Base-by-base conservation (phyloP, 1,139 yeast genomes). In the Torulaspora globosa region DNA sequence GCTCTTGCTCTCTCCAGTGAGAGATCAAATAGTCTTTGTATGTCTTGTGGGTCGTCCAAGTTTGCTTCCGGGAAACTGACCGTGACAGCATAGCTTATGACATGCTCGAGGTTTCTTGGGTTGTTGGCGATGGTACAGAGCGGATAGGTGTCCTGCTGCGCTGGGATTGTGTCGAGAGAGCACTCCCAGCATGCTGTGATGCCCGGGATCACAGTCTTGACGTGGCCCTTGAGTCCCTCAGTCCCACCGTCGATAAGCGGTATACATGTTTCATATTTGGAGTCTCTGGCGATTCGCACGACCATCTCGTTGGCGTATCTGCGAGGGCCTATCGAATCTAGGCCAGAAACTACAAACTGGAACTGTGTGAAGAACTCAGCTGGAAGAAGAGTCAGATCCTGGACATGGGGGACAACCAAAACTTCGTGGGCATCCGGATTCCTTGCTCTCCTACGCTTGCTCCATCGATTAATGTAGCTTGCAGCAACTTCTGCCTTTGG, bases 211-310 rank as follows among this genome's bases (percentile, higher is more conserved):
- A 90, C 88, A 9, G 89, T 86, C 58, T 96, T 81, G 12, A 90
- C 80, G 60, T 92, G 97, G 3, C 98, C 98, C 54, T 87, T 76
- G 60, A 92, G 84, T 0, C 97, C 97, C 61, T 92, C 97, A 0
- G 96, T 85, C 2, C 97, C 98, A 2, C 97, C 97, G 62, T 92
- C 98, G 27, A 92, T 80, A 62, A 92, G 68, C 0, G 97, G 97
- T 34, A 87, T 83, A 27, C 86, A 67, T 1, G 72, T 66, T 39
- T 76, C 77, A 28, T 79, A 78, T 44, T 76, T 74, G 5, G 71
- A 67, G 0, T 64, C 63, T 49, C 76, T 80, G 5, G 84, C 86
- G 59, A 87, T 58, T 4, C 78, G 71, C 1, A 85, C 79, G 37
- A 92, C 67, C 7, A 81, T 80, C 14, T 87, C 81, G 65, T 90